These are phyloP conservation scores for Schizophyllum commune DNA, from an alignment of 1,284 basidiomycete species.

Conservation along the genomic window DNA sequence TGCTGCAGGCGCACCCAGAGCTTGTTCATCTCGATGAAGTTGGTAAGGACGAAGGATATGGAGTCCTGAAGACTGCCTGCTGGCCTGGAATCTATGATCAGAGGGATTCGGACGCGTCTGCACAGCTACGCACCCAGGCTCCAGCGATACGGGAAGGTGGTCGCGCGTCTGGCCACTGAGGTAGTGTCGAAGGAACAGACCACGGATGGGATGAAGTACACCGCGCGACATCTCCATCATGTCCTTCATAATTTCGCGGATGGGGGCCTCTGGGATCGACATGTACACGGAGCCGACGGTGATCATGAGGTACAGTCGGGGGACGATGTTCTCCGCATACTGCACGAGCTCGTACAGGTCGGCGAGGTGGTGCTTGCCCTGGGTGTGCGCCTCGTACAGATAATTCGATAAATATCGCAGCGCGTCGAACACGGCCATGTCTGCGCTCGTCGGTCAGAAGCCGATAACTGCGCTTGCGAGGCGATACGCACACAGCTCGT, in stretches of 20 bases:
- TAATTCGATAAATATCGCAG: slow-evolving; percentile 90
- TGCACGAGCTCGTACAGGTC: slow-evolving; percentile 97
- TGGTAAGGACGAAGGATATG: slow-evolving; percentile 89
- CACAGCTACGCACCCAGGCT: slow-evolving; percentile 59
- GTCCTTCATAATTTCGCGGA: slow-evolving; percentile 99
- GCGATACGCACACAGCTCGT: slow-evolving; percentile 79
- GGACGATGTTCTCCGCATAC: slow-evolving; percentile 92
- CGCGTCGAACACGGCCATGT: slow-evolving; percentile 96
- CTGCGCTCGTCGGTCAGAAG: slow-evolving; percentile 30
- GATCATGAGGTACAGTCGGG: slow-evolving; percentile 94
- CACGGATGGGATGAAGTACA: slow-evolving; percentile 88
- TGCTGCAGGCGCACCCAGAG: slow-evolving; percentile 96
- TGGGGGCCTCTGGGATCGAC: slow-evolving; percentile 90
- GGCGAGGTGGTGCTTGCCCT: slow-evolving; percentile 86
- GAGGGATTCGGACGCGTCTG: slow-evolving; percentile 6
- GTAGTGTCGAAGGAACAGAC: slow-evolving; percentile 90
- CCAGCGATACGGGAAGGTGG: slow-evolving; percentile 80
- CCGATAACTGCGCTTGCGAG: slow-evolving; percentile 1
- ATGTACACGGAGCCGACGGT: slow-evolving; percentile 97
- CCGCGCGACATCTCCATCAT: slow-evolving; percentile 99
- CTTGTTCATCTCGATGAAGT: slow-evolving; percentile 99
- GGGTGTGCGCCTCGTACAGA: slow-evolving; percentile 87
- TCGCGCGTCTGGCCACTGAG: slow-evolving; percentile 92
- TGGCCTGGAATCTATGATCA: slow-evolving; percentile 43
- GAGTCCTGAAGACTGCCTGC: slow-evolving; percentile 87